These are phyloP conservation scores for Myxozyma neglecta DNA, from an alignment of 805 yeast genomes.

Conservation along the genomic window DNA sequence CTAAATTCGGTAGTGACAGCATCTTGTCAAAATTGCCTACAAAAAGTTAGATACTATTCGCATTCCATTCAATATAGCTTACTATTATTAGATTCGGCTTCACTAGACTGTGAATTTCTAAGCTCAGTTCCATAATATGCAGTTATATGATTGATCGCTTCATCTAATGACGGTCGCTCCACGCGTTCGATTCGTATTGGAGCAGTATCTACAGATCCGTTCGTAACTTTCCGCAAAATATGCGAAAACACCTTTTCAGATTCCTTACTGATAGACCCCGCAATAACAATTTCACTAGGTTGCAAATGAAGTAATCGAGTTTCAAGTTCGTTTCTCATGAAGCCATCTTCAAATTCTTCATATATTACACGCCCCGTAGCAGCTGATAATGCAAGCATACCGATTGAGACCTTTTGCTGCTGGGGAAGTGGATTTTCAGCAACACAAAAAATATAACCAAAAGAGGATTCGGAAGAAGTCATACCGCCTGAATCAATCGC, in stretches of 20 bases:
- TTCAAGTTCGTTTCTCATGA: constrained; percentile 60
- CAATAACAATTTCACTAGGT: constrained; percentile 70
- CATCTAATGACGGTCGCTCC: constrained; percentile 8
- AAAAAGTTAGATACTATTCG: neutral
- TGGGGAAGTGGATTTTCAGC: constrained; percentile 13
- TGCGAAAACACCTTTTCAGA: constrained; percentile 36
- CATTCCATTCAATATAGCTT: neutral
- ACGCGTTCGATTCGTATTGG: constrained; percentile 28
- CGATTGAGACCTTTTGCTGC: constrained; percentile 34
- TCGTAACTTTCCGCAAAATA: neutral
- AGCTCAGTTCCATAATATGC: constrained; percentile 11
- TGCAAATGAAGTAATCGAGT: constrained; percentile 70
- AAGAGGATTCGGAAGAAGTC: constrained; percentile 6
- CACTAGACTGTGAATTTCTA: constrained; percentile 10
- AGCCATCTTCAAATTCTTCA: constrained; percentile 67
- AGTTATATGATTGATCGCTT: constrained; percentile 10
- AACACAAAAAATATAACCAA: constrained; percentile 29
- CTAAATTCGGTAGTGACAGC: constrained; percentile 29
- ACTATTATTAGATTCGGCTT: constrained; percentile 1
- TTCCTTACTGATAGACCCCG: constrained; percentile 45
- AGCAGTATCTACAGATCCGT: constrained; percentile 5
- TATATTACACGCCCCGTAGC: constrained; percentile 72
- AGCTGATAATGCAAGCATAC: constrained; percentile 66
- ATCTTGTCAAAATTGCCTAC: constrained; percentile 33
- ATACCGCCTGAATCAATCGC: constrained; percentile 39